A percentile compares a stretch with the other conserved stretches of the same genome.
Evolutionary conservation across 2,329 filamentous ascomycete species (phyloP).

Genomic region (Emericellopsis cladophorae): DNA sequence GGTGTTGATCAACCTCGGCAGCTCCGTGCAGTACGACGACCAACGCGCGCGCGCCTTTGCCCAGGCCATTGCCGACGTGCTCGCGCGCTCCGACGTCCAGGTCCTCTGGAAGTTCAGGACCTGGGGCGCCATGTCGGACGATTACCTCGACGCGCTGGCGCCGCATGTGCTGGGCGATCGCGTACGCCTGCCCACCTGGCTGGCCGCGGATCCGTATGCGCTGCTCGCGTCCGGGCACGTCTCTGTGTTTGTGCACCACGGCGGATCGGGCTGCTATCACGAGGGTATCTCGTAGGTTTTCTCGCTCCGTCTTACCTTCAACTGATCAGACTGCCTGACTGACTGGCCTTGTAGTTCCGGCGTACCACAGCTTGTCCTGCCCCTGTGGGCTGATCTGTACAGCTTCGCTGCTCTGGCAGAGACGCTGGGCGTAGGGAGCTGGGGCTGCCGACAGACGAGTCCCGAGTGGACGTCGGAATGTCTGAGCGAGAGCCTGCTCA

Average conservation of each 20-base stretch:
- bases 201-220: conserved; percentile 11
- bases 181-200: conserved; percentile 9
- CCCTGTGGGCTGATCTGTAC: conserved; percentile 28
- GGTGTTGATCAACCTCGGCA: conserved; percentile 14
- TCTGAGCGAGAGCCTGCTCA: conserved; percentile 11
- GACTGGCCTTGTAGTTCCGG: conserved; percentile 17
- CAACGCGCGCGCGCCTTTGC: conserved; percentile 9
- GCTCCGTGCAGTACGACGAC: conserved; percentile 5
- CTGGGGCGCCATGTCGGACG: conserved; percentile 2
- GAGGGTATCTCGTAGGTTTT: conserved; percentile 25
- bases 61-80: conserved; percentile 5
- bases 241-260: conserved; percentile 18
- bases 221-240: conserved; percentile 17
- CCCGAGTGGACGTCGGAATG: conserved; percentile 14
- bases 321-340: conserved; percentile 1
- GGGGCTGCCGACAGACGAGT: conserved; percentile 16
- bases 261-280: conserved; percentile 22
- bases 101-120: conserved; percentile 14
- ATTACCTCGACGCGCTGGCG: conserved; percentile 3
- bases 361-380: conserved; percentile 28
- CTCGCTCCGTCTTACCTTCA: too few species aligned
- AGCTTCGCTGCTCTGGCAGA: conserved; percentile 27
- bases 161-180: conserved; percentile 5
- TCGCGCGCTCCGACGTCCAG: conserved; percentile 9
- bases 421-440: conserved; percentile 23